Base-by-base conservation (phyloP, 306 rosid species). In the Lagenaria siceraria region DNA sequence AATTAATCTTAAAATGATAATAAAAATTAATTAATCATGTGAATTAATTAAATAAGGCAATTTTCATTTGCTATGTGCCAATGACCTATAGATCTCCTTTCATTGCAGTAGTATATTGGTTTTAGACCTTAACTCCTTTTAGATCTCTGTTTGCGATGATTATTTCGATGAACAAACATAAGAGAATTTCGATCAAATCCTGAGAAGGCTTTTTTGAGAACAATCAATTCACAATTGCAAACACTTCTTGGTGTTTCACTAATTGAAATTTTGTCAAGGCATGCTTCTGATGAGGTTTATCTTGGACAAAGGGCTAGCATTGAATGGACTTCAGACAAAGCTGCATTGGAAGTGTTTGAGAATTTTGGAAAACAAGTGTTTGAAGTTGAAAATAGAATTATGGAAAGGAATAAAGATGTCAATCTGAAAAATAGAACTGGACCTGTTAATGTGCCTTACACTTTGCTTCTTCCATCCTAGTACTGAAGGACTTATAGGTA, bases 401-500 rank as follows among this genome's bases (percentile, higher is more conserved):
- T 76, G 17, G 40, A 21, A 12, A 77, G 80, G 92, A 91, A 91
- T 81, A 70, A 17, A 42, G 88, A 93, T 80, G 78, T 40, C 78
- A 72, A 15, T 52, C 82, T 86, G 66, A 88, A 79, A 24, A 93
- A 91, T 79, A 75, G 97, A 76, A 84, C 72, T 78, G 97, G 96
- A 17, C 83, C 86, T 0, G 96, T 90, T 19, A 77, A 85, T 75
- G n/a, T 91, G 84, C 93, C 97, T 0, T 93, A 93, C 73, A 89
- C 96, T 17, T 81, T 90, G 58, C 92, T 93, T 7, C 84, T 36
- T 83, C 98, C 97, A 51, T 86, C 87, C 2, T n/a, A 78, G 97
- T 53, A 77, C 79, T 68, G 80, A 80, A n/a, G 98, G 97, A 22
- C 62, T 91, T 4, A 85, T 89, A 52, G 97, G 96, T 49, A 88